A percentile compares a stretch with the other conserved stretches of the same genome.
phyloP scores from a whole-genome alignment of 2,329 filamentous ascomycete species.

The Geosmithia putterillii region DNA sequence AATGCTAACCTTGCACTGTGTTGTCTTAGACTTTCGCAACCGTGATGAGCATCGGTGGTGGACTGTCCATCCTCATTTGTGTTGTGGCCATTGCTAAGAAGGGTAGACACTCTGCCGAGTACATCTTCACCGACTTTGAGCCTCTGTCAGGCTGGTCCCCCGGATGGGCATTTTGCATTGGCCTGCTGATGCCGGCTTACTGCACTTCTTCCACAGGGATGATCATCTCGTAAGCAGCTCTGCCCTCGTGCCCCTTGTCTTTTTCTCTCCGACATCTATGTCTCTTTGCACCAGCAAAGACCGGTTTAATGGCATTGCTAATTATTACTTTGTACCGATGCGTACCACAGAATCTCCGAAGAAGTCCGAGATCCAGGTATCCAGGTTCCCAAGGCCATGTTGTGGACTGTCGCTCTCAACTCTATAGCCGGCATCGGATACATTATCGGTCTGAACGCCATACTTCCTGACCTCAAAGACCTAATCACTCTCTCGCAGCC shows the following conservation, averaged over 20 bases:
- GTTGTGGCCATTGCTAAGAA: slow-evolving; percentile 55
- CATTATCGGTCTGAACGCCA: slow-evolving; percentile 55
- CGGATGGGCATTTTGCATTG: slow-evolving; percentile 64
- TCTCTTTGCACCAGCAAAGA: too few species aligned
- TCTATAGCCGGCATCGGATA: slow-evolving; percentile 53
- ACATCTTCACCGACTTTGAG: slow-evolving; percentile 58
- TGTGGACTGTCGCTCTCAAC: slow-evolving; percentile 54
- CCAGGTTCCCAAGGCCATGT: slow-evolving; percentile 62
- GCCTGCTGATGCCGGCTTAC: slow-evolving; percentile 60
- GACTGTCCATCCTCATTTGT: slow-evolving; percentile 50
- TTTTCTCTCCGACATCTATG: too few species aligned
- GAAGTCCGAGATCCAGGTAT: too few species aligned
- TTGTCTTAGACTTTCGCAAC: slow-evolving; percentile 48
- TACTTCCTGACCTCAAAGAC: slow-evolving; percentile 48
- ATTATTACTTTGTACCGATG: background rate
- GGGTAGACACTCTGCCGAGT: slow-evolving; percentile 49
- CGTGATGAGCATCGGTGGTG: slow-evolving; percentile 63
- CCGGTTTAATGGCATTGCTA: too few species aligned
- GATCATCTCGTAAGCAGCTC: slow-evolving; percentile 59
- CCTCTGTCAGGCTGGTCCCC: slow-evolving; percentile 54
- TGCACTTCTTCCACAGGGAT: slow-evolving; percentile 67
- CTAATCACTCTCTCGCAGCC: slow-evolving; percentile 47
- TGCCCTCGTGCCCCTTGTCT: too few species aligned
- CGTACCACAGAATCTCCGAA: slow-evolving; percentile 51
- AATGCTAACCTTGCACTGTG: background rate